Evolutionary conservation across 129 eudicot species (phyloP), one percentile per base, ranked within the genome.

Genomic region (Chrysanthemum seticuspe): DNA sequence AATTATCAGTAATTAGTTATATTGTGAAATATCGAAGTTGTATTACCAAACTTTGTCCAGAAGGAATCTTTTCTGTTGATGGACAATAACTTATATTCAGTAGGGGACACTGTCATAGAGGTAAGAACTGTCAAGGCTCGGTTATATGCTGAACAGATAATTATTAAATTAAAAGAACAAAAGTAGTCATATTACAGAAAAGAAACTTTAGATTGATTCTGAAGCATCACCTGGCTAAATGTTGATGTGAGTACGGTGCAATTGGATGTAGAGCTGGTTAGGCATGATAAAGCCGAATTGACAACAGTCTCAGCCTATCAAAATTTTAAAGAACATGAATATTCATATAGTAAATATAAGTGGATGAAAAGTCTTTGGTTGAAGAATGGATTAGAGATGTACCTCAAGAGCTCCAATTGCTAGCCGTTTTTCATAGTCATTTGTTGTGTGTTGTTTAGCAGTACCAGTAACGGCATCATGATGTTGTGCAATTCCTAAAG

Each of bases 21-120:
- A 55, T 45, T 13, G 45, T n/a, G 53, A 31, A 59, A 13, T 25
- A 52, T 67, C 67, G 48, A 80, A 44, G 74, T 44, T 71, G 57
- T 36, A 49, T 82, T 89, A 92, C 98, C 98, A 93, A 82, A 80
- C 90, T 93, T 82, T 87, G 85, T 48, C 84, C 90, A 8, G 75
- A 81, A 49, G 95, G 89, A 77, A 93, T 82, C 78, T 85, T 87
- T 79, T 89, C 84, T 36, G 96, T 85, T 65, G 95, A 81, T 12
- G 96, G 96, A 84, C 98, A 93, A 78, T 15, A 93, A 65, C 98
- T 93, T 85, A 93, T 93, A 68, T 93, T 93, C 40, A 93, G 92
- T 34, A 89, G 76, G 51, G 86, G 96, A 74, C 98, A 93, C 96
- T 92, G 96, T 57, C 54, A 69, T 29, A 62, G 8, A 62, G 23